Percentiles rank a stretch among this genome's conserved stretches.
Conservation (phyloP, 2,329 filamentous ascomycete species). For the Botryosphaeria agaves region DNA sequence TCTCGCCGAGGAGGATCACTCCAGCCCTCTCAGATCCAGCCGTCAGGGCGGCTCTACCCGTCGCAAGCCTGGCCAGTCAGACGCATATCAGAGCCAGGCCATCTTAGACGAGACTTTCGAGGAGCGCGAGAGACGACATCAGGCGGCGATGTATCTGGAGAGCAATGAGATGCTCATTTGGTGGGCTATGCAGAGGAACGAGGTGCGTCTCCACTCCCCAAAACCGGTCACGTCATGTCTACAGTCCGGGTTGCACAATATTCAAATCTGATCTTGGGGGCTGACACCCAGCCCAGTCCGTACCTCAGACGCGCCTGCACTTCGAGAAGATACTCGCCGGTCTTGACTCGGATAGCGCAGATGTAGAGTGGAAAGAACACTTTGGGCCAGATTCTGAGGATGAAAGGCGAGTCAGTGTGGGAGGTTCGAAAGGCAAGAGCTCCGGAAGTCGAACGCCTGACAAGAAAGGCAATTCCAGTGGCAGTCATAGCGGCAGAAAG, state of each 20-base stretch:
- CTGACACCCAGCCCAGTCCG: slow-evolving; percentile 12
- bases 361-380: slow-evolving; percentile 4
- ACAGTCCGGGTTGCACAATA: background rate
- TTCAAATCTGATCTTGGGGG: slow-evolving; percentile 1
- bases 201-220: slow-evolving; percentile 10
- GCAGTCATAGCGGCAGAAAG: no score
- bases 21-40: background rate
- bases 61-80: background rate
- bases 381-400: background rate
- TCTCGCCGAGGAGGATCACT: background rate
- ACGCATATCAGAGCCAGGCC: background rate
- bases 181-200: slow-evolving; percentile 13
- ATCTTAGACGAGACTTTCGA: slow-evolving; percentile 14
- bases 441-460: background rate
- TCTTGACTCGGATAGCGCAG: slow-evolving; percentile 4
- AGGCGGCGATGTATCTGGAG: slow-evolving; percentile 16
- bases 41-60: background rate
- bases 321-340: slow-evolving; percentile 16
- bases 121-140: slow-evolving; percentile 10
- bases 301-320: slow-evolving; percentile 13
- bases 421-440: no score
- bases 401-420: background rate
- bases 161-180: slow-evolving; percentile 20
- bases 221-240: background rate
- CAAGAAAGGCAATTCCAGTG: background rate